Evolutionary conservation across 2,329 filamentous ascomycete genomes (phyloP), one percentile per base, ranked within the genome.

Genomic region (Juglanconis oblonga): DNA sequence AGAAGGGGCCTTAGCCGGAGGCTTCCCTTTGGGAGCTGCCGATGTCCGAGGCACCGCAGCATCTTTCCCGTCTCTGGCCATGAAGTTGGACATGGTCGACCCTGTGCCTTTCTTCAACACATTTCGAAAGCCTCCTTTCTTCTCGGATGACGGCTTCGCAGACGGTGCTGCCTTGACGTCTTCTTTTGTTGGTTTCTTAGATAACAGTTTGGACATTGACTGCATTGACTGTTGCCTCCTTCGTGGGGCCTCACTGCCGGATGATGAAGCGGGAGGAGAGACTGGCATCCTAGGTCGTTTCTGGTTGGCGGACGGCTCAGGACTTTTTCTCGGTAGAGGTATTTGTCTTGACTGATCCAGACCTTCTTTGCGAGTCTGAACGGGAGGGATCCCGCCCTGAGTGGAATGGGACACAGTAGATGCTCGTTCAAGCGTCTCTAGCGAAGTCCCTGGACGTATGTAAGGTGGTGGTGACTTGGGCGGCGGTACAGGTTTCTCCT

Each of bases 51-150:
- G 53, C 24, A 10, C 53, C 60, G 66, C 51, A 60, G 71, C 64
- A 49, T 69, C 44, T 62, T 61, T 56, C 66, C 72, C 57, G 24
- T 69, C 63, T 64, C 67, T 84, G 56, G 73, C 77, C 70, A 81
- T 79, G 0, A 85, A 70, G 59, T 74, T 80, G 0, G 79, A 76
- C 6, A 84, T 67, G 1, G 77, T 74, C 40, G 80, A 76, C 29
- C 74, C 74, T 6, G 79, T 73, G 2, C 80, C 75, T 58, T 80
- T 82, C 58, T 75, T 81, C n/a, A 87, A 69, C 3, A 76, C 83
- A 57, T 80, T 78, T 40, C 81, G 79, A 47, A 86, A 70, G 1
- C 78, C 72, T 1, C 71, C 67, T 61, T 73, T 82, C 66, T 80
- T 83, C 51, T 83, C 81, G 9, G 60, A 53, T 1, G 61, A 31